phyloP scores from a whole-genome alignment of 2,329 filamentous ascomycete species.

The Ophiostoma fasciatum region DNA sequence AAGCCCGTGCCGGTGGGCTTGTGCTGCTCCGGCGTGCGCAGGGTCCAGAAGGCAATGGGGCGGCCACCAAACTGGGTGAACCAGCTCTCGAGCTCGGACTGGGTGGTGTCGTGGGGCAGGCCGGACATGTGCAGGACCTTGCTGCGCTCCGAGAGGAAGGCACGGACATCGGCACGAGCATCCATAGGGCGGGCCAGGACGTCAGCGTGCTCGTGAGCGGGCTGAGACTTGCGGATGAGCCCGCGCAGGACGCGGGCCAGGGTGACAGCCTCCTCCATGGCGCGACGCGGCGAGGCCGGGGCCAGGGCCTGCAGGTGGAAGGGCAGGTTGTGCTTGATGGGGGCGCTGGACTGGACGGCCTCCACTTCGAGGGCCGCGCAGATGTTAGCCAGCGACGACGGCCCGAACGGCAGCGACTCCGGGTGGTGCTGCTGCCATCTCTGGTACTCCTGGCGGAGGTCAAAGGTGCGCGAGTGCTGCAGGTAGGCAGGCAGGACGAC shows the following conservation, averaged over 20 bases:
- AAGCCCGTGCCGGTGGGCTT: slow-evolving; percentile 99
- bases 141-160: slow-evolving; percentile 89
- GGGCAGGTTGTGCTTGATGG: slow-evolving; percentile 96
- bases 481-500: slow-evolving; percentile 93
- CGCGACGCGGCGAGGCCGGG: slow-evolving; percentile 84
- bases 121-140: slow-evolving; percentile 98
- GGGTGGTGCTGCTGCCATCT: slow-evolving; percentile 97
- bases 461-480: slow-evolving; percentile 94
- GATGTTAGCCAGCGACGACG: slow-evolving; percentile 91
- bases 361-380: slow-evolving; percentile 97
- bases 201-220: slow-evolving; percentile 82
- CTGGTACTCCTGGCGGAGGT: slow-evolving; percentile 93
- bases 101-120: slow-evolving; percentile 91
- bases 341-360: slow-evolving; percentile 90
- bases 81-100: slow-evolving; percentile 98
- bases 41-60: slow-evolving; percentile 97
- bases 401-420: slow-evolving; percentile 90
- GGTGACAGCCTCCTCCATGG: slow-evolving; percentile 95
- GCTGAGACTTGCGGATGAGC: slow-evolving; percentile 90
- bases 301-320: slow-evolving; percentile 95
- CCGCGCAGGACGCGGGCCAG: slow-evolving; percentile 83
- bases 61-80: slow-evolving; percentile 97
- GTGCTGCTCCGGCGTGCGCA: slow-evolving; percentile 94
- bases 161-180: slow-evolving; percentile 86
- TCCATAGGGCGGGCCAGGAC: slow-evolving; percentile 93